A percentile compares a stretch with the other conserved stretches of the same genome.
These are phyloP conservation scores for Anethum foeniculum DNA, from an alignment of 140 eudicot genomes.

Conservation along the genomic window DNA sequence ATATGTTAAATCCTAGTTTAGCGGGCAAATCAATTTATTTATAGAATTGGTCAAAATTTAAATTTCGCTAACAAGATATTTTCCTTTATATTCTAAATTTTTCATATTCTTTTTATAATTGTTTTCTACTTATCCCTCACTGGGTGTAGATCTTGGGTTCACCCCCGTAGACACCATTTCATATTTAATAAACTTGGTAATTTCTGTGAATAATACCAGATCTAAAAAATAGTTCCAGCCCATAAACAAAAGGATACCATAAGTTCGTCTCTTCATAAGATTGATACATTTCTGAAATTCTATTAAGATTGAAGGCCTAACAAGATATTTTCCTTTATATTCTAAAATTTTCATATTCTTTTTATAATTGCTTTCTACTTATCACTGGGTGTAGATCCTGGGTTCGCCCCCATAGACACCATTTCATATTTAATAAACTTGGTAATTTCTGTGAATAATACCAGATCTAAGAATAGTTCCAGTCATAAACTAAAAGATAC, in stretches of 20 bases:
- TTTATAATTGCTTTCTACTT: neutral
- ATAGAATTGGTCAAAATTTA: neutral
- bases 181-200: neutral
- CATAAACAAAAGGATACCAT: constrained; percentile 33
- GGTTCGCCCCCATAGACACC: neutral
- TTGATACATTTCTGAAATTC: constrained; percentile 83
- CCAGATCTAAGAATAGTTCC: neutral
- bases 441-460: neutral
- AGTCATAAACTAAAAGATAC: constrained; percentile 19
- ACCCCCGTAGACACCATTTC: neutral
- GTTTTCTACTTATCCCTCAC: neutral
- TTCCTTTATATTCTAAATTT: neutral
- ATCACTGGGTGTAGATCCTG: neutral
- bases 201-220: neutral
- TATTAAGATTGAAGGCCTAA: constrained; percentile 63
- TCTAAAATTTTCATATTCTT: neutral
- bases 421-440: neutral
- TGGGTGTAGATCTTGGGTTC: neutral
- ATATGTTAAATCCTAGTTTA: neutral
- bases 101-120: neutral
- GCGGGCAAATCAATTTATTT: neutral
- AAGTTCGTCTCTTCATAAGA: constrained; percentile 87
- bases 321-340: neutral
- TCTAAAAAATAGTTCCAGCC: neutral
- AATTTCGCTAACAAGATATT: neutral